These are phyloP conservation scores for Fraxinus cuspidata DNA, from an alignment of 257 asterid genomes.

Conservation along the genomic window DNA sequence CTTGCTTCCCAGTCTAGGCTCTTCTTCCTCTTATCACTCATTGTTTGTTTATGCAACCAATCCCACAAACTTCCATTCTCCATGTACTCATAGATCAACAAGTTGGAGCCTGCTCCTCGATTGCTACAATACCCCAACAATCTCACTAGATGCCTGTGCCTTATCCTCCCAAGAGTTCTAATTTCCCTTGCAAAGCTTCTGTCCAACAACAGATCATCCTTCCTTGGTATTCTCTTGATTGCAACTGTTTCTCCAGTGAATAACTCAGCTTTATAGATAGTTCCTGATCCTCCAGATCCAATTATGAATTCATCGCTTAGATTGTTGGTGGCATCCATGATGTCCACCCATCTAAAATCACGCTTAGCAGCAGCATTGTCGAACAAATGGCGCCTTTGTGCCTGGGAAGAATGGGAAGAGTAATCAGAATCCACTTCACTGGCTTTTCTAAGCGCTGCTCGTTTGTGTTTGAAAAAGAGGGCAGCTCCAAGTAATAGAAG, in stretches of 20 bases:
- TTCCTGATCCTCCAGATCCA: constrained; percentile 87
- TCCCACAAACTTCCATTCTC: constrained; percentile 94
- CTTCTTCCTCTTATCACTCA: constrained; percentile 49
- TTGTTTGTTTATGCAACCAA: constrained; percentile 68
- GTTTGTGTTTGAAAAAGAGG: constrained; percentile 57
- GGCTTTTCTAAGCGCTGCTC: constrained; percentile 50
- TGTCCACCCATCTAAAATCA: constrained; percentile 73
- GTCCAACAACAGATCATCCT: constrained; percentile 67
- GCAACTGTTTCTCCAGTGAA: constrained; percentile 74
- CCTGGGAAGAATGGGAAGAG: constrained; percentile 71
- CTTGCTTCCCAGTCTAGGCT: constrained; percentile 73
- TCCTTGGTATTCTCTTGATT: constrained; percentile 67
- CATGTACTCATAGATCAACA: constrained; percentile 90
- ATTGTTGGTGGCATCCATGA: constrained; percentile 89
- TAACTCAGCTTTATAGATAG: constrained; percentile 73
- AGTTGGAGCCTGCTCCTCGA: constrained; percentile 56
- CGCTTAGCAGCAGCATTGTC: constrained; percentile 47
- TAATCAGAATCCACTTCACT: constrained; percentile 45
- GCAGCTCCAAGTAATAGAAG: constrained; percentile 65
- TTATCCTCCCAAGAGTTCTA: constrained; percentile 80
- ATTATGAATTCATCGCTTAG: constrained; percentile 78
- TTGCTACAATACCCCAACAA: constrained; percentile 78
- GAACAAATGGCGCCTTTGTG: constrained; percentile 62
- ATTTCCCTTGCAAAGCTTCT: constrained; percentile 88
- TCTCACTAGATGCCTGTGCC: constrained; percentile 85